Conservation (phyloP, 1,284 basidiomycete species). For the Tilletia horrida region DNA sequence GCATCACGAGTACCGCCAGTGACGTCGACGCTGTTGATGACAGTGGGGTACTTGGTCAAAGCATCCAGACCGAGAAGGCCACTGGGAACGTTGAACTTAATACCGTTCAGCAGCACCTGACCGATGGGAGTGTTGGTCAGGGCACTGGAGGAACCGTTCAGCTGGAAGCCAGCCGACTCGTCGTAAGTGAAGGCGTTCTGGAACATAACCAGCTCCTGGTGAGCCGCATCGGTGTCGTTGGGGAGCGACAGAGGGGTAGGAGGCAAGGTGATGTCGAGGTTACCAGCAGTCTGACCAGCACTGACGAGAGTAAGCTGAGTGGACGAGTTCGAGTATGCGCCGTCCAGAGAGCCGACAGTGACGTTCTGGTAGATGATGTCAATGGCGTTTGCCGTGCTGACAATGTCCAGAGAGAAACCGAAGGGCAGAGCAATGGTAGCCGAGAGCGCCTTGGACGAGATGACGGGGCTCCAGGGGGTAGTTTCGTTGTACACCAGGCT, state of each 20-base stretch:
- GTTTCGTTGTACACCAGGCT: constrained; percentile 63
- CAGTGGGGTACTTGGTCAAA: constrained; percentile 62
- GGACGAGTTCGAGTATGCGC: constrained; percentile 29
- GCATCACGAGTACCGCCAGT: constrained; percentile 66
- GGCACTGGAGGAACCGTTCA: constrained; percentile 67
- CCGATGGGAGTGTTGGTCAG: constrained; percentile 69
- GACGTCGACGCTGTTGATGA: constrained; percentile 68
- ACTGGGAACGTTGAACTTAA: constrained; percentile 72
- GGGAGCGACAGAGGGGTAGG: constrained; percentile 63
- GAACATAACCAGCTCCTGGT: constrained; percentile 51
- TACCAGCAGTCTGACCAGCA: constrained; percentile 65
- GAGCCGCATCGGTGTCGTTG: constrained; percentile 59
- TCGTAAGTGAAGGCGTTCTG: constrained; percentile 54
- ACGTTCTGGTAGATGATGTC: constrained; percentile 64
- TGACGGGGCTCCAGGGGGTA: constrained; percentile 64
- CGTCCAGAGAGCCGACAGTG: constrained; percentile 58
- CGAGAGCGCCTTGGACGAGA: constrained; percentile 64
- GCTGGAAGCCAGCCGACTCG: constrained; percentile 63
- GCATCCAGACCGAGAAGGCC: constrained; percentile 66
- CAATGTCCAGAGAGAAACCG: constrained; percentile 69
- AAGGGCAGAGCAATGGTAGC: constrained; percentile 70
- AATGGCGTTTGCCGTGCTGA: constrained; percentile 64
- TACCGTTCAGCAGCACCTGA: constrained; percentile 66
- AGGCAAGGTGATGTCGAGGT: constrained; percentile 66
- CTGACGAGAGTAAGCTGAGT: constrained; percentile 37